Conservation (phyloP, 768 basidiomycete genomes). For the Pilatotrama ljubarskyi region DNA sequence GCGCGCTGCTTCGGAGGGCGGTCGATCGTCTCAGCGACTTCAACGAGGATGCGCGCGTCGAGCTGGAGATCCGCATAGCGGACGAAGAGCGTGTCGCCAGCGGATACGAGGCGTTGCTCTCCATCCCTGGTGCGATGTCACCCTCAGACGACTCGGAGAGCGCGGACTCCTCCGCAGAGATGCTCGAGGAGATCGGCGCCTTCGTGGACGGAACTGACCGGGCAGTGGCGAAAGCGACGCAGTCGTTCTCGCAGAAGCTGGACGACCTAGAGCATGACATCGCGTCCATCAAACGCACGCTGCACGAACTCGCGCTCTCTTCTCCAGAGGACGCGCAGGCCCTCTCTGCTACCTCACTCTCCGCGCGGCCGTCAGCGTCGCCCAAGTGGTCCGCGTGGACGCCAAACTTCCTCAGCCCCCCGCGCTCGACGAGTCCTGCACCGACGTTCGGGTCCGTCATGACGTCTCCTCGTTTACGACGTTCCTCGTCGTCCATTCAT, state of each 20-base stretch:
- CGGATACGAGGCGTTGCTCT: constrained; percentile 70
- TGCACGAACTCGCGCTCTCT: constrained; percentile 44
- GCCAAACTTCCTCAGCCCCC: constrained; percentile 47
- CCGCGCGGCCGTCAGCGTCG: constrained; percentile 15
- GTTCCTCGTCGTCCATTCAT: constrained; percentile 42
- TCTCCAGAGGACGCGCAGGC: constrained; percentile 11
- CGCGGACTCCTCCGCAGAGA: constrained; percentile 30
- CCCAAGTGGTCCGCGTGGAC: constrained; percentile 53
- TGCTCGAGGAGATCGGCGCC: constrained; percentile 51
- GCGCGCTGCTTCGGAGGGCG: constrained; percentile 46
- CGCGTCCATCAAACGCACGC: constrained; percentile 59
- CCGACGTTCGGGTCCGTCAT: constrained; percentile 75
- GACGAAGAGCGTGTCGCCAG: constrained; percentile 67
- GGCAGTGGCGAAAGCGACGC: constrained; percentile 45
- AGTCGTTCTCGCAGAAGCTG: constrained; percentile 57
- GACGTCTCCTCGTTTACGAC: constrained; percentile 61
- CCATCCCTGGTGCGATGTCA: constrained; percentile 50
- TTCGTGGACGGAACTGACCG: constrained; percentile 59
- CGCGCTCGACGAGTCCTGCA: constrained; percentile 44
- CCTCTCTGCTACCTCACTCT: constrained; percentile 4
- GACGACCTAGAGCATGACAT: constrained; percentile 79
- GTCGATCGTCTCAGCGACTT: constrained; percentile 69
- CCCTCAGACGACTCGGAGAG: constrained; percentile 20
- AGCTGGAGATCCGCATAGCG: constrained; percentile 74
- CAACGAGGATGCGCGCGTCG: constrained; percentile 78